These are phyloP conservation scores for Chaetomium olivaceum DNA, from an alignment of 2,329 filamentous ascomycete genomes.

Conservation along the genomic window DNA sequence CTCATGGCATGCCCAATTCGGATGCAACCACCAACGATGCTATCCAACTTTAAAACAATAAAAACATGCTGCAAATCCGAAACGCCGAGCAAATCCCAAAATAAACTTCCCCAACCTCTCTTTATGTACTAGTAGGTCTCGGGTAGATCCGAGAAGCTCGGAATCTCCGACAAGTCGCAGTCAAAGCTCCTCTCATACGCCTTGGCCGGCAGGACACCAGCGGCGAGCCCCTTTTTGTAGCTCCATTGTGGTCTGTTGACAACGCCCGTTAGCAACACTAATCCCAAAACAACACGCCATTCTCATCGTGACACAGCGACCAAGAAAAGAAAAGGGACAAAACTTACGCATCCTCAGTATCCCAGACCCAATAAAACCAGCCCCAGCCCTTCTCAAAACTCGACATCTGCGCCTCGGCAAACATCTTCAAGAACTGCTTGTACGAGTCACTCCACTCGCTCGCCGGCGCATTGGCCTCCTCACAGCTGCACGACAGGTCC, in stretches of 20 bases:
- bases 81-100: constrained; percentile 6
- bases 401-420: constrained; percentile 94
- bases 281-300: neutral
- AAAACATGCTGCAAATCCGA: constrained; percentile 1
- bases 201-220: constrained; percentile 76
- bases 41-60: neutral
- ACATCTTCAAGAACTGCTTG: constrained; percentile 82
- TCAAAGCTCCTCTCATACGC: constrained; percentile 71
- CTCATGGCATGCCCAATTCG: neutral
- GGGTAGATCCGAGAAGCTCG: constrained; percentile 51
- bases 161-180: constrained; percentile 58
- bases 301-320: neutral
- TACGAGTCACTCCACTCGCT: constrained; percentile 69
- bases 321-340: neutral
- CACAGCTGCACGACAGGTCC: constrained; percentile 69
- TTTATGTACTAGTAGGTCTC: constrained; percentile 14
- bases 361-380: constrained; percentile 99
- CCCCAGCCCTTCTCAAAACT: constrained; percentile 92
- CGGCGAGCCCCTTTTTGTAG: constrained; percentile 75
- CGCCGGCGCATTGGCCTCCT: constrained; percentile 72
- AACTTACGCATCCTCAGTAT: constrained; percentile 64
- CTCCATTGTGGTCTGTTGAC: constrained; percentile 72
- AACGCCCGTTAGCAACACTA: constrained; percentile 15
- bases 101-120: neutral
- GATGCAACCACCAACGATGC: neutral